phyloP scores from a whole-genome alignment of 2,329 filamentous ascomycete genomes.

The Fusarium verrucosum region DNA sequence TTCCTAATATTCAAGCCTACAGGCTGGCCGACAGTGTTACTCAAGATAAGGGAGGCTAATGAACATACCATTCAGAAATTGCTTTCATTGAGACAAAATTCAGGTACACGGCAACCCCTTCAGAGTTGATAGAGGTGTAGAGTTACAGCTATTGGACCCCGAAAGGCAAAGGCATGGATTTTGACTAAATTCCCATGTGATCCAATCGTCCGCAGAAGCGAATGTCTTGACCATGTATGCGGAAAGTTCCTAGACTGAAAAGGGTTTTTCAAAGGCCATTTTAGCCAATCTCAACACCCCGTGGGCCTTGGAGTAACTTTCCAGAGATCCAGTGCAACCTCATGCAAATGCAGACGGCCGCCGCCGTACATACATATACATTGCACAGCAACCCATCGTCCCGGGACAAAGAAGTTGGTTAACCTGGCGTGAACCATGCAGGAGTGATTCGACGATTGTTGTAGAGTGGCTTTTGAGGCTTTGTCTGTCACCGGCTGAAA shows the following conservation, averaged over 20 bases:
- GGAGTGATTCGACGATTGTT: conserved; percentile 1
- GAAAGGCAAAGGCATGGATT: conserved; percentile 26
- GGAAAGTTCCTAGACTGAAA: conserved; percentile 27
- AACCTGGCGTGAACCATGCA: conserved; percentile 8
- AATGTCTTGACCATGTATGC: conserved; percentile 20
- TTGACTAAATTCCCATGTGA: conserved; percentile 22
- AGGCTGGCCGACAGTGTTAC: conserved; percentile 13
- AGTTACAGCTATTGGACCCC: conserved; percentile 14
- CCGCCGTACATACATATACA: conserved; percentile 6
- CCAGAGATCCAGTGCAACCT: conserved; percentile 33
- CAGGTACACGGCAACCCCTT: conserved; percentile 12
- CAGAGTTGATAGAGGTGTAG: conserved; percentile 12
- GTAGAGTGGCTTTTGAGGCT: conserved; percentile 15
- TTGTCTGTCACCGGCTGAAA: not conserved
- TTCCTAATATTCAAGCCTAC: conserved; percentile 31
- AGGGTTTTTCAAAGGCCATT: not conserved
- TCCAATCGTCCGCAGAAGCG: conserved; percentile 17
- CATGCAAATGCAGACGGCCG: conserved; percentile 29
- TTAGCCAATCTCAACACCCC: conserved; percentile 9
- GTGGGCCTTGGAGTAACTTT: conserved; percentile 12
- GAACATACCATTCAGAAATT: conserved; percentile 29
- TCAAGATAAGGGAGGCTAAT: conserved; percentile 32
- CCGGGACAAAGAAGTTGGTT: conserved; percentile 9
- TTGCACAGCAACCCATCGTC: conserved; percentile 2
- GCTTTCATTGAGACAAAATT: conserved; percentile 6